phyloP scores from a whole-genome alignment of 2,329 filamentous ascomycete species.

The Dothidotthia symphoricarpi region DNA sequence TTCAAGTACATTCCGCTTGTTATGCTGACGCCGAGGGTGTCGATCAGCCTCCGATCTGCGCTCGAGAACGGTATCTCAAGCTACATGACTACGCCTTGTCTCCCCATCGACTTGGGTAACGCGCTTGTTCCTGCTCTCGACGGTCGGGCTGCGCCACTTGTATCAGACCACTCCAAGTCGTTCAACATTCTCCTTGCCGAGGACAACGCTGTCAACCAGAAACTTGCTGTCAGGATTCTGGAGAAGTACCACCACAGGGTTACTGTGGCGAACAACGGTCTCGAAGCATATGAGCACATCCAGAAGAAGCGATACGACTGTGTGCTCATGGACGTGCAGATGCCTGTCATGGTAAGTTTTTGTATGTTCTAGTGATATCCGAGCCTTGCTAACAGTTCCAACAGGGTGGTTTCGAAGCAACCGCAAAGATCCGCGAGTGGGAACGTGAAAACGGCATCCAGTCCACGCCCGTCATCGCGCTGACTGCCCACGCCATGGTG shows the following conservation, averaged over 20 bases:
- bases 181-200: slow-evolving; percentile 95
- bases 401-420: slow-evolving; percentile 93
- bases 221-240: slow-evolving; percentile 91
- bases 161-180: slow-evolving; percentile 90
- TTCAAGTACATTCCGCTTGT: slow-evolving; percentile 99
- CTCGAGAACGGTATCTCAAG: slow-evolving; percentile 96
- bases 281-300: slow-evolving; percentile 89
- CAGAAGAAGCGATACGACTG: slow-evolving; percentile 92
- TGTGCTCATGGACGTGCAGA: slow-evolving; percentile 98
- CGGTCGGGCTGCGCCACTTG: slow-evolving; percentile 83
- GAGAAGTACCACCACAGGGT: slow-evolving; percentile 95
- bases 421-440: slow-evolving; percentile 92
- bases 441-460: slow-evolving; percentile 77
- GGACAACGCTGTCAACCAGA: slow-evolving; percentile 96
- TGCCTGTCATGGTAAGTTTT: slow-evolving; percentile 88
- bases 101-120: slow-evolving; percentile 90
- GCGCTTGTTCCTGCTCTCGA: slow-evolving; percentile 94
- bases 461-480: slow-evolving; percentile 89
- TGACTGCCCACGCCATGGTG: slow-evolving; percentile 98
- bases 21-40: slow-evolving; percentile 81
- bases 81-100: slow-evolving; percentile 96
- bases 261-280: slow-evolving; percentile 90
- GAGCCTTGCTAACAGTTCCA: slow-evolving; percentile 39
- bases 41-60: slow-evolving; percentile 89
- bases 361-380: background rate